phyloP scores from a whole-genome alignment of 2,329 filamentous ascomycete genomes.

The Cercospora janseana region DNA sequence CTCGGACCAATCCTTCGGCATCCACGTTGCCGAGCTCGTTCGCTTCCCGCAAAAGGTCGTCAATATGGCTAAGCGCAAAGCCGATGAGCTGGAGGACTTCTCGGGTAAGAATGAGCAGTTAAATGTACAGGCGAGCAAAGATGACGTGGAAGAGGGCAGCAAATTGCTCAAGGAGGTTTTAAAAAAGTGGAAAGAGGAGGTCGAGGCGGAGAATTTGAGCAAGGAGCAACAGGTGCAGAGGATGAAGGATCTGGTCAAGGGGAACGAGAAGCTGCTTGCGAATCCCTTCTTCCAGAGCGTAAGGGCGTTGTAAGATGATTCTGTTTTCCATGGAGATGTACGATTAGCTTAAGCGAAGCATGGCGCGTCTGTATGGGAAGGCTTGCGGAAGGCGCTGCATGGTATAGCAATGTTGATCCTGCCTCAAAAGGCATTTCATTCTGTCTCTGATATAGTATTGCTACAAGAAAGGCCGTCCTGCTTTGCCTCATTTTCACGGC shows the following conservation, averaged over 20 bases:
- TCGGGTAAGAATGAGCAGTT: slow-evolving; percentile 61
- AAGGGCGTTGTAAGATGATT: slow-evolving; percentile 43
- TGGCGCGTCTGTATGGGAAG: background rate
- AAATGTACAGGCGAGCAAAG: slow-evolving; percentile 65
- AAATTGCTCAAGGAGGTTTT: slow-evolving; percentile 79
- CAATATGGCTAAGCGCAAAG: slow-evolving; percentile 98
- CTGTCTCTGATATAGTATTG: slow-evolving; percentile 7
- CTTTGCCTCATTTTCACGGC: background rate
- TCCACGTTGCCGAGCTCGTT: slow-evolving; percentile 95
- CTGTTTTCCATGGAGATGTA: background rate
- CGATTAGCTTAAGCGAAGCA: slow-evolving; percentile 5
- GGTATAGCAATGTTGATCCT: background rate
- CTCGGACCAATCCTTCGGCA: slow-evolving; percentile 96
- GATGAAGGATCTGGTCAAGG: slow-evolving; percentile 75
- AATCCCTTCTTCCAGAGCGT: slow-evolving; percentile 67
- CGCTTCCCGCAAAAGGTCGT: slow-evolving; percentile 96
- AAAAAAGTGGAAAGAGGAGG: slow-evolving; percentile 75
- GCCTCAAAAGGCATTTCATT: slow-evolving; percentile 11
- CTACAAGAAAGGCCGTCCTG: slow-evolving; percentile 7
- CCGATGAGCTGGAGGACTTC: slow-evolving; percentile 96
- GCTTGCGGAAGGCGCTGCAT: background rate
- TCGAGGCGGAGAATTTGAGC: slow-evolving; percentile 55
- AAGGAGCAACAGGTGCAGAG: slow-evolving; percentile 74
- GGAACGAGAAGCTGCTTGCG: slow-evolving; percentile 62
- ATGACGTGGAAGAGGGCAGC: slow-evolving; percentile 88